These are phyloP conservation scores for Trichophyton mentagrophytes DNA, from an alignment of 2,329 filamentous ascomycete genomes.

Conservation along the genomic window DNA sequence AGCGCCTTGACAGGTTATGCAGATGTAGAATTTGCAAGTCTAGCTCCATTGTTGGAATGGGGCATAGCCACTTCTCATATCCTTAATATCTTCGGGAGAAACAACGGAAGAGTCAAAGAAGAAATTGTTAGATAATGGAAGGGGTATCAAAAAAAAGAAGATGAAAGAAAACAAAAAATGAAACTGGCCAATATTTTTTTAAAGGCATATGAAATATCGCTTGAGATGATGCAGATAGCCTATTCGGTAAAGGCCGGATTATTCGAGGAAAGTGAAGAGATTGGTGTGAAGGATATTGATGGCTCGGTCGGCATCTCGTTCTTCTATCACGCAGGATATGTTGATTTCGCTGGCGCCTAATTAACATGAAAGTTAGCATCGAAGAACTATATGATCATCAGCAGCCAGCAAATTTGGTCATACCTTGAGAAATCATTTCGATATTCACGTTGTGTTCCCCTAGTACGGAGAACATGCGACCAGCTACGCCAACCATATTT, in stretches of 20 bases:
- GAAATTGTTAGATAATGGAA: slow-evolving; percentile 2
- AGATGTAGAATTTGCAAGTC: slow-evolving; percentile 5
- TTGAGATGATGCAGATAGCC: background rate
- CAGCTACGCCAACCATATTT: slow-evolving; percentile 89
- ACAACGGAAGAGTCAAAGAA: slow-evolving; percentile 6
- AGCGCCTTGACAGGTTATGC: slow-evolving; percentile 12
- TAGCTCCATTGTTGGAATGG: slow-evolving; percentile 14
- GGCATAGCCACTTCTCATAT: slow-evolving; percentile 6
- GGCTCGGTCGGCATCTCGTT: slow-evolving; percentile 76
- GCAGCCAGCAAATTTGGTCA: slow-evolving; percentile 15
- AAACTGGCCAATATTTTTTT: background rate
- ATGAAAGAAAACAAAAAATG: background rate
- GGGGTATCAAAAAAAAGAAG: slow-evolving; percentile 5
- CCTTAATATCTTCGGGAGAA: slow-evolving; percentile 5
- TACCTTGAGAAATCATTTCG: slow-evolving; percentile 98
- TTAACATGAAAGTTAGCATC: slow-evolving; percentile 7
- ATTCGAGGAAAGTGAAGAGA: slow-evolving; percentile 90
- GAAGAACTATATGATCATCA: background rate
- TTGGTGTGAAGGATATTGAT: slow-evolving; percentile 95
- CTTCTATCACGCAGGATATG: slow-evolving; percentile 94
- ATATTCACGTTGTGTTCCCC: slow-evolving; percentile 93
- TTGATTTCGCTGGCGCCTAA: slow-evolving; percentile 95
- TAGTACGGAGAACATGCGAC: slow-evolving; percentile 86
- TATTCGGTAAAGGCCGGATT: background rate
- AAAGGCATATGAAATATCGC: background rate